phyloP scores from a whole-genome alignment of 2,329 filamentous ascomycete genomes.

The Orbilia oligospora region DNA sequence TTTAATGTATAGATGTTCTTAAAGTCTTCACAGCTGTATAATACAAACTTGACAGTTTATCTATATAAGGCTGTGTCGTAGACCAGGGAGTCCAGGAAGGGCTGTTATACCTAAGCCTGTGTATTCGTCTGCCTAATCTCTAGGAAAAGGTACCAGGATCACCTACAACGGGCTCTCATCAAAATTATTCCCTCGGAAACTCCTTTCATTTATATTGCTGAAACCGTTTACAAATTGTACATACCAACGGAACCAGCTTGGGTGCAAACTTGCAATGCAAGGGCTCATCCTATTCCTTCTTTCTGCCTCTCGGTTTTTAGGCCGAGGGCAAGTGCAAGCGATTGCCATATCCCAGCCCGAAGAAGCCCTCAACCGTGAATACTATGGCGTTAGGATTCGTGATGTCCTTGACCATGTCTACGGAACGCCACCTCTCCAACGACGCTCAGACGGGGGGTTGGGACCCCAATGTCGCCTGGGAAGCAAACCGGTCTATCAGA shows the following conservation, averaged over 20 bases:
- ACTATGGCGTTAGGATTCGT: conserved; percentile 32
- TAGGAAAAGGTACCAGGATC: background rate
- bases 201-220: background rate
- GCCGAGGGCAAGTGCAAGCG: background rate
- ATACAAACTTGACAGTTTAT: background rate
- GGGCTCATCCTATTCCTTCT: background rate
- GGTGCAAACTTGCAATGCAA: background rate
- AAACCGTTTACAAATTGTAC: too few species aligned
- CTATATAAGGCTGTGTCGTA: background rate
- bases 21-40: too few species aligned
- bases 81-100: background rate
- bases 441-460: conserved; percentile 7
- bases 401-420: conserved; percentile 47
- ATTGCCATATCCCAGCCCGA: background rate
- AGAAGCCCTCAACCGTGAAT: conserved; percentile 24
- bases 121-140: background rate
- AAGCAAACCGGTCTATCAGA: conserved; percentile 5
- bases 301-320: background rate
- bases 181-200: background rate
- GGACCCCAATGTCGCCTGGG: conserved; percentile 9
- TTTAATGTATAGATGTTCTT: too few species aligned
- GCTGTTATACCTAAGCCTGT: background rate
- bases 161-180: background rate
- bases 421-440: conserved; percentile 15
- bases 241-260: too few species aligned